Conservation (phyloP, 2,329 filamentous ascomycete genomes). For the Tolypocladium inflatum region DNA sequence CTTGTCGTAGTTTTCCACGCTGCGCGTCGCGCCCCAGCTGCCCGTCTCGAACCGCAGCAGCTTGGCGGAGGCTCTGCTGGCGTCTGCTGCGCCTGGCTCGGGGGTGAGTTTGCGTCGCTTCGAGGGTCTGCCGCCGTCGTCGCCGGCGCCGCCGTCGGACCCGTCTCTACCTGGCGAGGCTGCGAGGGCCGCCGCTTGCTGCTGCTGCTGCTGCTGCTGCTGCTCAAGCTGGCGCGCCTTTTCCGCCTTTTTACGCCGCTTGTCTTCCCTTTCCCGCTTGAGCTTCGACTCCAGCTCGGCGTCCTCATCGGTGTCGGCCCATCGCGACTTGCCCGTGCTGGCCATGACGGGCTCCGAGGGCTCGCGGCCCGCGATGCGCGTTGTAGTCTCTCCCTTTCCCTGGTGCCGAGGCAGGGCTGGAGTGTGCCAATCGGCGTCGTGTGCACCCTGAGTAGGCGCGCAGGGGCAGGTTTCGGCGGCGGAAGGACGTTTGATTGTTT, state of each 20-base stretch:
- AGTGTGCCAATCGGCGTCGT: not conserved
- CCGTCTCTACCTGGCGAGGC: not conserved
- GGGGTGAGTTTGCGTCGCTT: conserved; percentile 54
- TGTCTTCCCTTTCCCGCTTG: conserved; percentile 80
- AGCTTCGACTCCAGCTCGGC: conserved; percentile 60
- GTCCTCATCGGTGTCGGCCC: conserved; percentile 80
- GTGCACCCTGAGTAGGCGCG: not conserved
- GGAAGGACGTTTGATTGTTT: not conserved
- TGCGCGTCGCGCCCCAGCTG: conserved; percentile 60
- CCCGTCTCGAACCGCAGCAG: conserved; percentile 64
- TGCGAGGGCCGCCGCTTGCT: not conserved
- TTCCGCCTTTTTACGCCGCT: conserved; percentile 51
- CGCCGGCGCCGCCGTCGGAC: conserved; percentile 14
- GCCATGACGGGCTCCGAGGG: conserved; percentile 36
- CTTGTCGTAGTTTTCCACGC: conserved; percentile 81
- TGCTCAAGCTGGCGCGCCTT: not conserved
- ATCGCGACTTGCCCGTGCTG: conserved; percentile 62
- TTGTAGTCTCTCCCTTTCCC: conserved; percentile 4
- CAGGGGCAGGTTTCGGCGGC: not conserved
- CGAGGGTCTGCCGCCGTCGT: conserved; percentile 35
- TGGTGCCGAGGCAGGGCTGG: not conserved
- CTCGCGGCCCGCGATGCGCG: not conserved
- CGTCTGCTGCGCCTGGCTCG: conserved; percentile 19
- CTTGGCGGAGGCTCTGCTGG: conserved; percentile 25
- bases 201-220: conserved; percentile 1